Conservation (phyloP, 2,329 filamentous ascomycete genomes). For the Monilinia aucupariae region DNA sequence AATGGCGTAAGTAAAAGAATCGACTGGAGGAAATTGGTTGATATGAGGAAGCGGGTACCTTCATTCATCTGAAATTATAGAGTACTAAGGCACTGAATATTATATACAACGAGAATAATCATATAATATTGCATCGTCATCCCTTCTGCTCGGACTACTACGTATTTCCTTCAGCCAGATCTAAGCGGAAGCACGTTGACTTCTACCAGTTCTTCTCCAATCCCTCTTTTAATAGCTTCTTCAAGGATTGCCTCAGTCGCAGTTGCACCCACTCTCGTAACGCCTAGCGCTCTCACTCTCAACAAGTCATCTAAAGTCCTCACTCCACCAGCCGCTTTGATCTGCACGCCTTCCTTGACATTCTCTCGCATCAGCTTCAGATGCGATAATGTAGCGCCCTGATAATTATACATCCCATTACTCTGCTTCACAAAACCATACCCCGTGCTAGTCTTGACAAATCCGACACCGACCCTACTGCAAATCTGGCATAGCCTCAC, state of each 20-base stretch:
- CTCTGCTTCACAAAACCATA: constrained; percentile 55
- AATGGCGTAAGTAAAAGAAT: constrained; percentile 1
- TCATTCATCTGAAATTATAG: constrained; percentile 14
- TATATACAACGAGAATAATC: neutral
- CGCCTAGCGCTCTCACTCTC: constrained; percentile 48
- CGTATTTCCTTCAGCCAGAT: neutral
- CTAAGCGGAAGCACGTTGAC: constrained; percentile 20
- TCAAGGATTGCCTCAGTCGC: constrained; percentile 50
- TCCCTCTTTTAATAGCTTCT: constrained; percentile 48
- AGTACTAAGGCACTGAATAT: neutral
- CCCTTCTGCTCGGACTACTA: neutral
- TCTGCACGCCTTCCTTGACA: constrained; percentile 42
- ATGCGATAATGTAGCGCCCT: constrained; percentile 47
- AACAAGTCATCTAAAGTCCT: constrained; percentile 52
- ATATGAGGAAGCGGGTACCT: constrained; percentile 9
- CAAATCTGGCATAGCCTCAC: constrained; percentile 50
- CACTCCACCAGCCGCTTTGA: constrained; percentile 55
- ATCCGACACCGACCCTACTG: constrained; percentile 45
- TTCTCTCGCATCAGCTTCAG: constrained; percentile 50
- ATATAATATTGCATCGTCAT: neutral
- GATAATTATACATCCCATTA: constrained; percentile 47
- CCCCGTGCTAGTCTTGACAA: constrained; percentile 56
- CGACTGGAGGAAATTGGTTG: constrained; percentile 16
- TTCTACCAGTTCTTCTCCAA: constrained; percentile 31
- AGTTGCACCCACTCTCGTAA: constrained; percentile 51